phyloP scores from a whole-genome alignment of 768 basidiomycete genomes.

The Thelephora aurantiotincta region DNA sequence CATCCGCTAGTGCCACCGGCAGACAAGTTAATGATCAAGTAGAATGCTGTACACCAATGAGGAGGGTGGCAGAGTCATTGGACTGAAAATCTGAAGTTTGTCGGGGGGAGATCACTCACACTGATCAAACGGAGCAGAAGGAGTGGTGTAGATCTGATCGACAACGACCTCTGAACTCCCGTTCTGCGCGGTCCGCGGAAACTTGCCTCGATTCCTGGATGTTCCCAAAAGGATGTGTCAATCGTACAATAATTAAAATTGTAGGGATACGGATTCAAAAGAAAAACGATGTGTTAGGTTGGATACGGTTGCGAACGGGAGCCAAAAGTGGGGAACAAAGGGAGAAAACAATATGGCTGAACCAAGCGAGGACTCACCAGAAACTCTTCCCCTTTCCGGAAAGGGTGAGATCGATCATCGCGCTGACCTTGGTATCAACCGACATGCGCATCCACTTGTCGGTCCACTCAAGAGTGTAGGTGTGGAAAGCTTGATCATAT shows the following conservation, averaged over 20 bases:
- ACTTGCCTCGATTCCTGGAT: slow-evolving; percentile 26
- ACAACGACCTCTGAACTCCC: slow-evolving; percentile 23
- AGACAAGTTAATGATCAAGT: slow-evolving; percentile 67
- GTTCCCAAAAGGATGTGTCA: not conserved
- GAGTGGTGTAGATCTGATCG: slow-evolving; percentile 23
- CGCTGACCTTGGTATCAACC: slow-evolving; percentile 35
- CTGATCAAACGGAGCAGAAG: slow-evolving; percentile 44
- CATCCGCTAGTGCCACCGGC: slow-evolving; percentile 70
- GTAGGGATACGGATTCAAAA: too few relatives aligned
- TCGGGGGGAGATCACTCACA: slow-evolving; percentile 16
- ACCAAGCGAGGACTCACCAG: slow-evolving; percentile 13
- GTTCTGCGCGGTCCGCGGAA: slow-evolving; percentile 35
- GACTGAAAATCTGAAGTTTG: not conserved
- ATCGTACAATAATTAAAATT: too few relatives aligned
- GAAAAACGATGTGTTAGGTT: too few relatives aligned
- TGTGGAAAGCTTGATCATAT: slow-evolving; percentile 35
- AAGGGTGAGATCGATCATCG: slow-evolving; percentile 37
- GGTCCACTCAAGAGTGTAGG: slow-evolving; percentile 48
- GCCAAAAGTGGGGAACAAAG: too few relatives aligned
- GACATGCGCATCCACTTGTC: slow-evolving; percentile 38
- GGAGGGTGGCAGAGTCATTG: not conserved
- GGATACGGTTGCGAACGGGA: too few relatives aligned
- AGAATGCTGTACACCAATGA: slow-evolving; percentile 39
- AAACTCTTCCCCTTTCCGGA: slow-evolving; percentile 30
- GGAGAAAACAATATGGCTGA: too few relatives aligned